Evolutionary conservation across 345 rosid species (phyloP), one percentile per base, ranked within the genome.

Genomic region (Streptanthus diversifolius): DNA sequence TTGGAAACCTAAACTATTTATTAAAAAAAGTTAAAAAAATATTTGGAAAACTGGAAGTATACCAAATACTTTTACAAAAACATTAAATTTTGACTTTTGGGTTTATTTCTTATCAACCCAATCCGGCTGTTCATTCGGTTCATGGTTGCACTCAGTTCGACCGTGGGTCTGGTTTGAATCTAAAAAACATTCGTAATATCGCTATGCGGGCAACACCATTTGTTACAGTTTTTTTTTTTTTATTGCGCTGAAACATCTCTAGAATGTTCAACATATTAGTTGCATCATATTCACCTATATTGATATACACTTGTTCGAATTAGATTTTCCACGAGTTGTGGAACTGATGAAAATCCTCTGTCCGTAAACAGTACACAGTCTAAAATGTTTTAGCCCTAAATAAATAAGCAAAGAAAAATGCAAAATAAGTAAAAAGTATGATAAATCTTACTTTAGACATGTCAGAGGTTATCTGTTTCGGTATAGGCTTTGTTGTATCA

Each of bases 401-500:
- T 4, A 0, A 25, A 63, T 10, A 21, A 36, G 70, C 59, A 40
- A 60, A 22, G 18, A 40, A 32, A 41, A 0, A 7, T 7, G 22
- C n/a, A 18, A 57, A 25, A 30, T 9, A 27, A 8, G 13, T 24
- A 8, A 25, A 27, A 25, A 25, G 11, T 14, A 58, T 45, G 33
- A 12, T 2, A 56, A 64, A 1, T 19, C 76, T 67, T 78, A 90
- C 95, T 49, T 82, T 73, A 69, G 88, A 83, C 95, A 88, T 90
- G 55, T 85, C 75, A 24, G 86, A 74, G n/a, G 87, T 44, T 24
- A 90, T 84, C 17, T 67, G 57, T 21, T 77, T 79, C 7, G 97
- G 97, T 55, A 90, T 81, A 59, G 97, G 97, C 77, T 81, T 61
- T 2, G 92, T 88, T 47, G 95, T 90, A 68, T 90, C 95, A 63